A percentile compares a stretch with the other conserved stretches of the same genome.
Conservation (phyloP, 2,329 filamentous ascomycete genomes). For the Daldinia eschscholtzii region DNA sequence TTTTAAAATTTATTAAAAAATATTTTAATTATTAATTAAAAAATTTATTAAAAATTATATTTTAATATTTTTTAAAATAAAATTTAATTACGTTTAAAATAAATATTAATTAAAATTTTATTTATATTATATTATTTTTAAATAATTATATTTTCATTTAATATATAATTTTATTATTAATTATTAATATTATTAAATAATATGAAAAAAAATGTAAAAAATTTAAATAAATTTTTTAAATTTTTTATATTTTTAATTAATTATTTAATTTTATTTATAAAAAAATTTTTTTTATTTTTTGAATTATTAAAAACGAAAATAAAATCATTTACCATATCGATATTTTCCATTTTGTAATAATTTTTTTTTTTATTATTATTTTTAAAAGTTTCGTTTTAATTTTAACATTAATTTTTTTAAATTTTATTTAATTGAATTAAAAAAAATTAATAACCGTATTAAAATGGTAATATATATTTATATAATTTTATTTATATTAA, state of each 20-base stretch:
- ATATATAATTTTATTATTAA: slow-evolving; percentile 4
- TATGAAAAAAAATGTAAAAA: slow-evolving; percentile 4
- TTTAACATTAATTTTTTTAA: background rate
- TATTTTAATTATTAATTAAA: background rate
- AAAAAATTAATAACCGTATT: background rate
- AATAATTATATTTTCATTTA: background rate
- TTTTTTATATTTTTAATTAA: slow-evolving; percentile 1
- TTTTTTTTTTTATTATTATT: background rate
- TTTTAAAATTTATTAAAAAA: slow-evolving; percentile 4
- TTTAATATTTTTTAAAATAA: background rate
- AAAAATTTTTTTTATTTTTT: too few species aligned
- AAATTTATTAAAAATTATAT: background rate
- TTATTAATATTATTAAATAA: background rate
- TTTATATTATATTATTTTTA: background rate
- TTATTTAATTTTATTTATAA: background rate
- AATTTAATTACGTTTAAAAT: background rate
- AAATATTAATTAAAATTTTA: slow-evolving; percentile 1
- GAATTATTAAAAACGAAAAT: too few species aligned
- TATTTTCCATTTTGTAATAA: background rate
- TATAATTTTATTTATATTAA: background rate
- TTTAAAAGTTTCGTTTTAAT: background rate
- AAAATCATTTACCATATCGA: too few species aligned
- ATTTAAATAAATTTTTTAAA: background rate
- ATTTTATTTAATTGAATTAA: background rate
- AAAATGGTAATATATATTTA: background rate